A percentile compares a stretch with the other conserved stretches of the same genome.
Evolutionary conservation across 176 grass and related monocot species (phyloP).

Genomic region (Carex pumila): DNA sequence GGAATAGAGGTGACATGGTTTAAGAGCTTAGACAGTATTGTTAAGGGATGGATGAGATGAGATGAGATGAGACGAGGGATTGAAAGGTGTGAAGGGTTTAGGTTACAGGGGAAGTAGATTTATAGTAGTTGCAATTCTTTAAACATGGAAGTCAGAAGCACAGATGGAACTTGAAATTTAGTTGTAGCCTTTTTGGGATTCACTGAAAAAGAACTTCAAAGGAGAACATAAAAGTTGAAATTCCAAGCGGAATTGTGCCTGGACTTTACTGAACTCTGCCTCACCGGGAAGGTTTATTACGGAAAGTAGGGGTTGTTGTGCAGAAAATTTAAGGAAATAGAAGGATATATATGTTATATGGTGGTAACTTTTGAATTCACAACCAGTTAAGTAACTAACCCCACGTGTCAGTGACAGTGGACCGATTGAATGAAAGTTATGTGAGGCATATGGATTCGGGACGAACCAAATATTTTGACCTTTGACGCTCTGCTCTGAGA

Average conservation of each 20-base stretch:
- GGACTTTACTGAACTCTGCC: background rate
- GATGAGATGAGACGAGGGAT: background rate
- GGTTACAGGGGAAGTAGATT: background rate
- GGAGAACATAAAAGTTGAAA: background rate
- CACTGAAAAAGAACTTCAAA: background rate
- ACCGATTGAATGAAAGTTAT: too few relatives aligned
- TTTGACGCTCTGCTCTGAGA: too few relatives aligned
- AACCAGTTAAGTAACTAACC: background rate
- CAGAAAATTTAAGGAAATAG: too few relatives aligned
- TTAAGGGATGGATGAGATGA: too few relatives aligned
- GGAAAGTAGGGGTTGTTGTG: too few relatives aligned
- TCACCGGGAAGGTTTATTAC: background rate
- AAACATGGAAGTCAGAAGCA: background rate
- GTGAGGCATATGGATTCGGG: too few relatives aligned
- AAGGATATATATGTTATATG: too few relatives aligned
- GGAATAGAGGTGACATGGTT: constrained; percentile 18
- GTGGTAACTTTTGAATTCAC: background rate
- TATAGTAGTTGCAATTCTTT: constrained; percentile 1
- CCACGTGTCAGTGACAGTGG: background rate
- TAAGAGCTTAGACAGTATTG: background rate
- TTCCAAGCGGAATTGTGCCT: background rate
- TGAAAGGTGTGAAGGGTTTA: background rate
- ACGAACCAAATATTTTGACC: too few relatives aligned
- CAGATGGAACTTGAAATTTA: background rate
- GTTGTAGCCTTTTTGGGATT: background rate